A percentile compares a stretch with the other conserved stretches of the same genome.
Evolutionary conservation across 495 filamentous ascomycete species (phyloP).

Genomic region (Podospora tetraspora): DNA sequence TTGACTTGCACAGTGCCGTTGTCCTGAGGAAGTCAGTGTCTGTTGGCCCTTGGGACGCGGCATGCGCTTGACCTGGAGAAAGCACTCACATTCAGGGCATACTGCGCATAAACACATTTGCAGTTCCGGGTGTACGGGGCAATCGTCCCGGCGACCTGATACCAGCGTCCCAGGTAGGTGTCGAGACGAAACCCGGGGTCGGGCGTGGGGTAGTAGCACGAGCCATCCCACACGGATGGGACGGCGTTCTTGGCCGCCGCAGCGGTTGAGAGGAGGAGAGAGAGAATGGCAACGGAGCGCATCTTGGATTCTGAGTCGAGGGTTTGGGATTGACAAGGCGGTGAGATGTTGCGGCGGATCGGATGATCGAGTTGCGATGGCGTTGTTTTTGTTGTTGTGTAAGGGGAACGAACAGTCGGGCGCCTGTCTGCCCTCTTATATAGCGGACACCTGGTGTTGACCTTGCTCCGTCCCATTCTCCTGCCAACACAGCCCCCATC

Average conservation of each 20-base stretch:
- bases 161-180: constrained; percentile 22
- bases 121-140: constrained; percentile 16
- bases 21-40: constrained; percentile 10
- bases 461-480: not conserved
- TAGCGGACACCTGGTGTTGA: not conserved
- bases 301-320: constrained; percentile 4
- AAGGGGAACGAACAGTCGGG: not conserved
- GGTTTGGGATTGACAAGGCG: not conserved
- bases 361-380: not conserved
- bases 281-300: constrained; percentile 10
- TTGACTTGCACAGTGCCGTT: constrained; percentile 18
- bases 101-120: constrained; percentile 20
- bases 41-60: not conserved
- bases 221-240: constrained; percentile 18
- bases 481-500: not conserved
- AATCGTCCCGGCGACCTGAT: constrained; percentile 21
- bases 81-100: constrained; percentile 16
- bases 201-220: constrained; percentile 18
- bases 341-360: not conserved
- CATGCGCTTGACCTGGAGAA: not conserved
- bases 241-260: constrained; percentile 15
- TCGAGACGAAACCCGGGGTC: constrained; percentile 16
- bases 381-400: not conserved
- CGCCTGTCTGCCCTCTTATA: not conserved
- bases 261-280: constrained; percentile 7